Conservation (phyloP, 2,329 filamentous ascomycete species). For the Beauveria pseudobassiana region DNA sequence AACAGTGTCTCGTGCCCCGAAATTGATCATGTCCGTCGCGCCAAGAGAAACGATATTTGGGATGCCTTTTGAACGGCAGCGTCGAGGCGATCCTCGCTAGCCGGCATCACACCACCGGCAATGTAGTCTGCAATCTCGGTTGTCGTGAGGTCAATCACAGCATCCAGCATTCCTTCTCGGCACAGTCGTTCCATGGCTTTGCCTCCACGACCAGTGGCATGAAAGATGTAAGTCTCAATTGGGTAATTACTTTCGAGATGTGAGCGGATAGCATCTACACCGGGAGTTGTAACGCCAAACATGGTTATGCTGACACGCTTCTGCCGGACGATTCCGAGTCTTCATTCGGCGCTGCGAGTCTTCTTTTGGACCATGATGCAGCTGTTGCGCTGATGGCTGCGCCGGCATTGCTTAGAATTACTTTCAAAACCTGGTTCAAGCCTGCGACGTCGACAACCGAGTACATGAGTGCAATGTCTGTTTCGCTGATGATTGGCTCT, state of each 20-base stretch:
- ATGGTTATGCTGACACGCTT: constrained; percentile 59
- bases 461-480: constrained; percentile 64
- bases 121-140: constrained; percentile 60
- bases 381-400: constrained; percentile 55
- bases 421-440: constrained; percentile 49
- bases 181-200: constrained; percentile 61
- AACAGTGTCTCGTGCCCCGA: constrained; percentile 47
- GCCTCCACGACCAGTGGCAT: constrained; percentile 62
- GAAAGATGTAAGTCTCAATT: constrained; percentile 58
- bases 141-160: constrained; percentile 63
- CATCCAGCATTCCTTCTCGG: constrained; percentile 50
- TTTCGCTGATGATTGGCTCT: constrained; percentile 56
- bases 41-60: constrained; percentile 45
- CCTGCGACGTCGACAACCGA: constrained; percentile 65
- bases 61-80: constrained; percentile 49
- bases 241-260: constrained; percentile 37
- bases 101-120: constrained; percentile 55
- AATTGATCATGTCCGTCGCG: constrained; percentile 56
- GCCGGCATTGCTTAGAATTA: constrained; percentile 55
- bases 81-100: constrained; percentile 48
- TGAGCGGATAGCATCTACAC: constrained; percentile 46
- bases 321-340: constrained; percentile 16
- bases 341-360: not conserved
- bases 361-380: constrained; percentile 26
- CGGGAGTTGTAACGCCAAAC: constrained; percentile 68